A percentile compares a stretch with the other conserved stretches of the same genome.
Evolutionary conservation across 2,329 filamentous ascomycete genomes (phyloP).

Genomic region (Fusarium duplospermum): DNA sequence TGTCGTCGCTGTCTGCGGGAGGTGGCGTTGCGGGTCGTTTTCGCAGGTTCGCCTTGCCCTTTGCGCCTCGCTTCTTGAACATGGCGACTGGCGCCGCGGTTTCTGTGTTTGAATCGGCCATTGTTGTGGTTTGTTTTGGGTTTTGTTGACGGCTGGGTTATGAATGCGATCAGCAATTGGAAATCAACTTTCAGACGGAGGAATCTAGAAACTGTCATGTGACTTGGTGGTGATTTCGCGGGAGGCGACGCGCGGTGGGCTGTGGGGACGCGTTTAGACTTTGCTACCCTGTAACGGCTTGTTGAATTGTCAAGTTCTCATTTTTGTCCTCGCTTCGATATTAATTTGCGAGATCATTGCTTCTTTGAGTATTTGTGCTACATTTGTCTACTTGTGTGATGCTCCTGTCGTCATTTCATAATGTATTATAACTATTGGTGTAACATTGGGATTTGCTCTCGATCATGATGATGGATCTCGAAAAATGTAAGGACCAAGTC

Average conservation of each 20-base stretch:
- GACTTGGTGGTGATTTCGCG: slow-evolving; percentile 23
- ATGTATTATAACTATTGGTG: neutral
- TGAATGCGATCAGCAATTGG: slow-evolving; percentile 20
- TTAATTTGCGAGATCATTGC: neutral
- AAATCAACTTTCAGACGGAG: slow-evolving; percentile 31
- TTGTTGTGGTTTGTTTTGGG: slow-evolving; percentile 7
- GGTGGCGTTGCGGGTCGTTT: slow-evolving; percentile 86
- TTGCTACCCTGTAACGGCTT: neutral
- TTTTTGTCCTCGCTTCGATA: neutral
- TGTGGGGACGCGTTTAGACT: neutral
- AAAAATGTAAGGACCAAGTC: neutral
- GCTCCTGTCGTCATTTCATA: neutral
- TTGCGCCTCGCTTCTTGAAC: slow-evolving; percentile 89
- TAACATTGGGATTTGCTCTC: neutral
- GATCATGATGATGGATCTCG: neutral
- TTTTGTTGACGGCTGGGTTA: neutral
- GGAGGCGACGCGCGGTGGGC: neutral
- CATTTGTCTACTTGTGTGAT: neutral
- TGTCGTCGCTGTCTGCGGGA: slow-evolving; percentile 70
- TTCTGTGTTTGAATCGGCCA: slow-evolving; percentile 35
- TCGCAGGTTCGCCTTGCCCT: slow-evolving; percentile 80
- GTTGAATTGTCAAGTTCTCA: neutral
- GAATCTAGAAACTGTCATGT: slow-evolving; percentile 32
- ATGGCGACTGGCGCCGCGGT: slow-evolving; percentile 67
- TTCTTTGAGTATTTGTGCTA: neutral